Conservation (phyloP, 2,329 filamentous ascomycete species). For the Trichophyton simii region DNA sequence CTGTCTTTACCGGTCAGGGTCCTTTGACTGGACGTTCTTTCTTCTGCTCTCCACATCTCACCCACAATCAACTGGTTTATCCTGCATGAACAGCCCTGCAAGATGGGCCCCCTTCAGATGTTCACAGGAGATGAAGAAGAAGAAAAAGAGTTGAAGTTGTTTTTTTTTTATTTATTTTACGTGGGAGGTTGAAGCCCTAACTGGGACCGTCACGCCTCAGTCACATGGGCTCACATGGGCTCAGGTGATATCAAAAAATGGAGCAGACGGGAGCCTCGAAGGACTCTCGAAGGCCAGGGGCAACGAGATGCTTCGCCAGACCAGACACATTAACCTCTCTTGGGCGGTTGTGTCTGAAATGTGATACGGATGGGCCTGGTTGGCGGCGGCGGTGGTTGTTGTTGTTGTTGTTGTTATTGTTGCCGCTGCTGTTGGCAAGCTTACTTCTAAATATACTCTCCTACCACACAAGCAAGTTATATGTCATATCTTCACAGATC, state of each 20-base stretch:
- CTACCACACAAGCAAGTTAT: not conserved
- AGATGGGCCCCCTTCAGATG: not conserved
- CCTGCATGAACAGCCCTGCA: not conserved
- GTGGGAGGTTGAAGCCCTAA: not conserved
- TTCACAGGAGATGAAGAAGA: not conserved
- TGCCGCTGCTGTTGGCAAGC: too few relatives aligned
- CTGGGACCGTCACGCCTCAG: not conserved
- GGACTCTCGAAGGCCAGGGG: not conserved
- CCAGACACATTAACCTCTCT: not conserved
- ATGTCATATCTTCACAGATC: not conserved
- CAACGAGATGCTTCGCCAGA: not conserved
- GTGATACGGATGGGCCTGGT: not conserved
- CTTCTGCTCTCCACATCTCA: not conserved
- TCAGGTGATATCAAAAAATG: constrained; percentile 1
- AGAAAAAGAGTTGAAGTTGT: not conserved
- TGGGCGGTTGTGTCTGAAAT: not conserved
- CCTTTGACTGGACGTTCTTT: not conserved
- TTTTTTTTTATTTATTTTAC: not conserved
- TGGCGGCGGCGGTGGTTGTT: not conserved
- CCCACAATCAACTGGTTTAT: not conserved
- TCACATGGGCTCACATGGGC: constrained; percentile 3
- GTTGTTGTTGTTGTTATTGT: too few relatives aligned
- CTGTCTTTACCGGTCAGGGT: not conserved
- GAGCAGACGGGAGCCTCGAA: not conserved
- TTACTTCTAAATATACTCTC: not conserved